phyloP scores from a whole-genome alignment of 2,329 filamentous ascomycete genomes.

The Basipetospora chlamydospora region DNA sequence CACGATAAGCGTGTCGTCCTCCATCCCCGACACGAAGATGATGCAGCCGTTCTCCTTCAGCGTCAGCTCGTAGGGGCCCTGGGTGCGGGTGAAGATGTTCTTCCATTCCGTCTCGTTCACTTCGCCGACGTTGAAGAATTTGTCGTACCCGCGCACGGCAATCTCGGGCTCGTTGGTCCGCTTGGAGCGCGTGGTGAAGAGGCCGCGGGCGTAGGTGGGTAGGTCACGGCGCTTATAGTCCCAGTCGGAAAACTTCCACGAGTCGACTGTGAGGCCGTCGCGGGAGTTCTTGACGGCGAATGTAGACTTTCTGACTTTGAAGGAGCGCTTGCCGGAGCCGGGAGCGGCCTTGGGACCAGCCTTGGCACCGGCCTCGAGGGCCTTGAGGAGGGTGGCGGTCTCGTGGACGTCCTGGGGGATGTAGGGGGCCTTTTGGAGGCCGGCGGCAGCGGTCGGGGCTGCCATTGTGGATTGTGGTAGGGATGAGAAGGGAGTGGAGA shows the following conservation, averaged over 20 bases:
- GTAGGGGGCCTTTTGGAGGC: slow-evolving; percentile 47
- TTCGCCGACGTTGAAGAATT: slow-evolving; percentile 93
- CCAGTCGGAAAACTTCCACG: slow-evolving; percentile 89
- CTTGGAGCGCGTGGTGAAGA: slow-evolving; percentile 77
- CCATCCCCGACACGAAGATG: slow-evolving; percentile 86
- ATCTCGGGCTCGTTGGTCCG: slow-evolving; percentile 58
- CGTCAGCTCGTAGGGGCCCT: slow-evolving; percentile 85
- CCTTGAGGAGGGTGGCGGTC: slow-evolving; percentile 49
- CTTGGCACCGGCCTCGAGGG: slow-evolving; percentile 44
- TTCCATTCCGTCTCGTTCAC: slow-evolving; percentile 69
- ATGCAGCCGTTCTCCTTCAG: slow-evolving; percentile 99
- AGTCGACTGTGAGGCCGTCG: slow-evolving; percentile 58
- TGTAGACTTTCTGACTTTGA: slow-evolving; percentile 67
- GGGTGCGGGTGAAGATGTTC: slow-evolving; percentile 60
- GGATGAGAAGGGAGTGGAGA: no score
- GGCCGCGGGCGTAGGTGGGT: slow-evolving; percentile 81
- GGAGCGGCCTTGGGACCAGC: no score
- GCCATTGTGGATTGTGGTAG: slow-evolving; percentile 4
- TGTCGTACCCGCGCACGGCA: slow-evolving; percentile 83
- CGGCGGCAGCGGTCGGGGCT: slow-evolving; percentile 3
- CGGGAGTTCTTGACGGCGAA: slow-evolving; percentile 52
- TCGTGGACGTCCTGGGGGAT: slow-evolving; percentile 54
- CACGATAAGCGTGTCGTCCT: slow-evolving; percentile 81
- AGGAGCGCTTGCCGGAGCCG: slow-evolving; percentile 38
- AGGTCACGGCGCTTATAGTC: slow-evolving; percentile 83